phyloP scores from a whole-genome alignment of 345 rosid genomes.

The Hibiscus tridactylites region DNA sequence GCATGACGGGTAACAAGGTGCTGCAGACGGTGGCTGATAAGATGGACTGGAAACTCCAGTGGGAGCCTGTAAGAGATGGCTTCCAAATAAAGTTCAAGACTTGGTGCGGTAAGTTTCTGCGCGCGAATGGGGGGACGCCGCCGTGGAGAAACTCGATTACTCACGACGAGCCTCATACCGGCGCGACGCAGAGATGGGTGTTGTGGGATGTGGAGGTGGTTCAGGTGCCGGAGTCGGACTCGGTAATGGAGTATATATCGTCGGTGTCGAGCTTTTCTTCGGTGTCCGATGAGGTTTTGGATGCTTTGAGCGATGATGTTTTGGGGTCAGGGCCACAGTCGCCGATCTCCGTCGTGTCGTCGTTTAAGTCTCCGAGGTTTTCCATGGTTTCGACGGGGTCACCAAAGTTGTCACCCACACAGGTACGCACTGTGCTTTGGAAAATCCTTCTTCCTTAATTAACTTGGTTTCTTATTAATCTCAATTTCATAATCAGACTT shows the following conservation, averaged over 20 bases:
- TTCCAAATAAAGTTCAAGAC: slow-evolving; percentile 49
- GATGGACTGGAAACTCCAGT: slow-evolving; percentile 51
- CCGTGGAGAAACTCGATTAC: slow-evolving; percentile 91
- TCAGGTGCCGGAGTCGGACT: slow-evolving; percentile 20
- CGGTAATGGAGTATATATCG: slow-evolving; percentile 25
- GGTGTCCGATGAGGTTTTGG: slow-evolving; percentile 21
- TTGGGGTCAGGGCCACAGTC: slow-evolving; percentile 28
- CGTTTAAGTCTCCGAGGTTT: slow-evolving; percentile 31
- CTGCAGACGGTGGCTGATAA: slow-evolving; percentile 34
- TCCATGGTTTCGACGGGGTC: slow-evolving; percentile 31
- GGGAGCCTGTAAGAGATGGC: slow-evolving; percentile 74
- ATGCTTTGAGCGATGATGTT: slow-evolving; percentile 32
- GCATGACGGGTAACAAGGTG: slow-evolving; percentile 76
- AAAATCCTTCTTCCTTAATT: neutral
- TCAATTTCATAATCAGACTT: neutral
- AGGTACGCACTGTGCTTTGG: slow-evolving; percentile 29
- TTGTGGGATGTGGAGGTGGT: slow-evolving; percentile 65
- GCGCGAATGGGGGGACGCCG: slow-evolving; percentile 80
- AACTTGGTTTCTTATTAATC: neutral
- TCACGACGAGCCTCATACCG: slow-evolving; percentile 68
- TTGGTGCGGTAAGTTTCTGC: slow-evolving; percentile 60
- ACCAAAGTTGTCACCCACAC: slow-evolving; percentile 30
- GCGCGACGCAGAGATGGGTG: slow-evolving; percentile 56
- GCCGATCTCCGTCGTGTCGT: slow-evolving; percentile 28
- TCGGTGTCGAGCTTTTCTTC: slow-evolving; percentile 50